Evolutionary conservation across 306 rosid genomes (phyloP).

Genomic region (Quercus mongolica): DNA sequence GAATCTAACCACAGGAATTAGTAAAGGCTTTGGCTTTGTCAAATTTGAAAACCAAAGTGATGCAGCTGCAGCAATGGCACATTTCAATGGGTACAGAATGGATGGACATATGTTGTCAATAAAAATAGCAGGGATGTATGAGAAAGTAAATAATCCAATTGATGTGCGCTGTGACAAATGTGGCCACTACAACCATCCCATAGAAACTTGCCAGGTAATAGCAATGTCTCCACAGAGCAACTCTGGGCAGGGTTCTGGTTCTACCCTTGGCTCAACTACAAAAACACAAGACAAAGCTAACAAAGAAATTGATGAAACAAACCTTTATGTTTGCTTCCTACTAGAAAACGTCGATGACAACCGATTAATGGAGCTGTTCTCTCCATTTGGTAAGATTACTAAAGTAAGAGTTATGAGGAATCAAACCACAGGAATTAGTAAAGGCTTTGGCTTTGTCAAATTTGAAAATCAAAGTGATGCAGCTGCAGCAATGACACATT

Average conservation of each 20-base stretch:
- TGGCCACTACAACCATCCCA: background rate
- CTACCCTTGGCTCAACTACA: background rate
- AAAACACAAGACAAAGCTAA: background rate
- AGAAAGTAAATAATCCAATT: constrained; percentile 14
- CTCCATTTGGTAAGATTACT: constrained; percentile 21
- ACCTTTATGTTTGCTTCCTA: constrained; percentile 22
- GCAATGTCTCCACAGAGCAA: constrained; percentile 1
- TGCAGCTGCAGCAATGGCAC: background rate
- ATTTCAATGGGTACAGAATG: constrained; percentile 10
- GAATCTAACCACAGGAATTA: constrained; percentile 15
- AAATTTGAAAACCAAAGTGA: background rate
- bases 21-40: constrained; percentile 26
- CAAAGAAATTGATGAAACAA: constrained; percentile 13
- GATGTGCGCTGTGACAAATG: constrained; percentile 2
- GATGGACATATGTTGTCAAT: constrained; percentile 17
- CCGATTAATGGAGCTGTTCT: constrained; percentile 20
- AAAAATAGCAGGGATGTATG: constrained; percentile 5
- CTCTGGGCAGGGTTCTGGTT: background rate
- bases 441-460: constrained; percentile 23
- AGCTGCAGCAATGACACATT: background rate
- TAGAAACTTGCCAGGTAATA: background rate
- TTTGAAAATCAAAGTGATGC: constrained; percentile 8
- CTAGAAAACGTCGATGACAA: constrained; percentile 5
- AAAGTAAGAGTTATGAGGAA: constrained; percentile 19
- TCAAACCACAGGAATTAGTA: constrained; percentile 13